Conservation (phyloP, 139 green algal species). For the Ostreobium quekettii region DNA sequence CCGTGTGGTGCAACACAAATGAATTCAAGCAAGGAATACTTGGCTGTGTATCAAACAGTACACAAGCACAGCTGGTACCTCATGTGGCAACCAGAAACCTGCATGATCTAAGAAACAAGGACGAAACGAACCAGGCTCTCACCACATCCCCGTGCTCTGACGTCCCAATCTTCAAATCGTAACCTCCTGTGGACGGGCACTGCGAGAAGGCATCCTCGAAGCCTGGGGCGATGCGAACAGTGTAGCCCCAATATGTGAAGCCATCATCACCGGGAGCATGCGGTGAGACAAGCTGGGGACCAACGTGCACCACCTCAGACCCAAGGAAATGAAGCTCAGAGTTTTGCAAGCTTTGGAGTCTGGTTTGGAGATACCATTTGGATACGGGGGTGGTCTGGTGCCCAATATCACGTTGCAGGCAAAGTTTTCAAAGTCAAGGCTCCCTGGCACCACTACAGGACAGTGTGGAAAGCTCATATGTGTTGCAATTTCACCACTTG, state of each 20-base stretch:
- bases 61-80: not conserved
- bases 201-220: slow-evolving; percentile 49
- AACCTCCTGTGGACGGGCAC: slow-evolving; percentile 45
- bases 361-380: too few species aligned
- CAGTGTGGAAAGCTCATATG: too few species aligned
- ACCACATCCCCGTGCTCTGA: slow-evolving; percentile 38
- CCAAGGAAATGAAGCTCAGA: too few species aligned
- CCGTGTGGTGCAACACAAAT: not conserved
- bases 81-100: too few species aligned
- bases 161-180: slow-evolving; percentile 64
- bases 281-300: slow-evolving; percentile 33
- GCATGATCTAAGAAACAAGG: not conserved
- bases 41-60: not conserved
- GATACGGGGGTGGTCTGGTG: too few species aligned
- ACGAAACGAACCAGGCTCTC: not conserved
- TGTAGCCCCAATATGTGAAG: slow-evolving; percentile 85
- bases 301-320: too few species aligned
- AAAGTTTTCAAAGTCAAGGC: too few species aligned
- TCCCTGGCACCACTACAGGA: too few species aligned
- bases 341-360: too few species aligned
- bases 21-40: not conserved
- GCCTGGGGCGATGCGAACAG: slow-evolving; percentile 52
- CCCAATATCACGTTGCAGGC: too few species aligned
- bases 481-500: too few species aligned
- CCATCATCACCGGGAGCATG: slow-evolving; percentile 36